Base-by-base conservation (phyloP, 352 stramenopile genomes). In the Phytophthora europaea region DNA sequence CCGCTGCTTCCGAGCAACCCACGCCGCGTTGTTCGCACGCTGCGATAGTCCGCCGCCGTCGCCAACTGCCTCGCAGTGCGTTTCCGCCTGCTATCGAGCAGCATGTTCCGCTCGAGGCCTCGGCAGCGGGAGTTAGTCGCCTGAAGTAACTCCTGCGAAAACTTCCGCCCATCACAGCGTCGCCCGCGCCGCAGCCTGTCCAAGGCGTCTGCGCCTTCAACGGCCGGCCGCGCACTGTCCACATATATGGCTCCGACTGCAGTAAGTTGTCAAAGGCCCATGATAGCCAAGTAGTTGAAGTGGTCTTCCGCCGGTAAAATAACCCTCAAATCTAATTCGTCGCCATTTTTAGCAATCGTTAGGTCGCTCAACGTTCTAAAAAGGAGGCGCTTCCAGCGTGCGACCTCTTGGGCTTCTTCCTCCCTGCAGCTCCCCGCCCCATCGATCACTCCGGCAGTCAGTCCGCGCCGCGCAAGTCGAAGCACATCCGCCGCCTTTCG, bases 141-240 rank as follows among this genome's bases (percentile, higher is more conserved):
- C 45, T 31, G 10, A 62, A 65, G 65, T 73, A 77, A 77, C 70
- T 45, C 57, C 57, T 73, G 22, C 31, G 70, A 73, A 76, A 73
- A 53, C 70, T 65, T 69, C 65, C 57, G 48, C 57, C 50, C 69
- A 65, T 72, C 51, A 61, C 34, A 5, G 43, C 36, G n/a, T 43
- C 40, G 47, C 50, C 56, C 20, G 31, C 23, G 33, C 34, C 9
- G 6, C 60, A 54, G 60, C 61, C 67, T 75, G 54, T 75, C 67
- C 26, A 58, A 23, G 16, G 43, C 16, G 16, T 16, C 6, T 23
- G 9, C 43, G 43, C 36, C 36, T 15, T 45, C 38, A 73, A 73
- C 60, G 53, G 52, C 57, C 48, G 36, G 16, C 13, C 13, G 9
- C 36, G 40, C 36, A 51, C 43, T 13, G 34, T 67, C 50, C 66